Conservation (phyloP, 345 rosid genomes). For the Clarkia xantiana region DNA sequence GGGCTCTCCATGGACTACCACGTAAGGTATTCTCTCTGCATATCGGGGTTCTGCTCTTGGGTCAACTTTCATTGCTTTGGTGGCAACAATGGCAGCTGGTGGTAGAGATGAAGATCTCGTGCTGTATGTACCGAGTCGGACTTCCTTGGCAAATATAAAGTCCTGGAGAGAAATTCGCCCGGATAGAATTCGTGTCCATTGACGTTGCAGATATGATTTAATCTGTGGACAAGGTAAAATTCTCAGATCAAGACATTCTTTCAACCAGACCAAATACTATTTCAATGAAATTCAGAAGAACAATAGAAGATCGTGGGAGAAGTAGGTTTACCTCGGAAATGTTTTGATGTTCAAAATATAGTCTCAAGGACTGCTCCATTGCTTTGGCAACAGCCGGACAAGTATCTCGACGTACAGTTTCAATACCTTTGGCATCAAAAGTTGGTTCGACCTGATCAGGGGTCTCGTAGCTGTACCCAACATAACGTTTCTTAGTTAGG, state of each 20-base stretch:
- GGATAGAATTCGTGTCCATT: conserved; percentile 72
- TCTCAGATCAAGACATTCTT: background rate
- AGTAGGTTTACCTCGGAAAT: conserved; percentile 36
- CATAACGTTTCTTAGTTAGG: conserved; percentile 90
- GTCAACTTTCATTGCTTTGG: conserved; percentile 75
- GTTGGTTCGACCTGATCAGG: conserved; percentile 54
- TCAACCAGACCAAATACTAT: background rate
- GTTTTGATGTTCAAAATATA: conserved; percentile 57
- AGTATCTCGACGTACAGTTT: conserved; percentile 91
- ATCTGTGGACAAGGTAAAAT: conserved; percentile 27
- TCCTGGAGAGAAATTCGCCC: conserved; percentile 86
- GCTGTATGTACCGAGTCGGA: conserved; percentile 81
- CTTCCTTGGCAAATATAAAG: conserved; percentile 91
- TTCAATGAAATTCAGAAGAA: background rate
- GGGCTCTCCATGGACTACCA: conserved; percentile 87
- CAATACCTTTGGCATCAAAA: conserved; percentile 96
- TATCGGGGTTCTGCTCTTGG: conserved; percentile 87
- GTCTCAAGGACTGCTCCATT: conserved; percentile 80
- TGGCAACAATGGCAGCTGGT: conserved; percentile 88
- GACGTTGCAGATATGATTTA: conserved; percentile 67
- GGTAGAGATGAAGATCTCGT: conserved; percentile 56
- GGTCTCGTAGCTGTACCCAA: conserved; percentile 86
- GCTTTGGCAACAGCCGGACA: conserved; percentile 77
- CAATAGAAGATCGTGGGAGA: conserved; percentile 1
- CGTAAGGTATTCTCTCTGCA: conserved; percentile 80